phyloP scores from a whole-genome alignment of 2,329 filamentous ascomycete species.

The Penicillium sp. region DNA sequence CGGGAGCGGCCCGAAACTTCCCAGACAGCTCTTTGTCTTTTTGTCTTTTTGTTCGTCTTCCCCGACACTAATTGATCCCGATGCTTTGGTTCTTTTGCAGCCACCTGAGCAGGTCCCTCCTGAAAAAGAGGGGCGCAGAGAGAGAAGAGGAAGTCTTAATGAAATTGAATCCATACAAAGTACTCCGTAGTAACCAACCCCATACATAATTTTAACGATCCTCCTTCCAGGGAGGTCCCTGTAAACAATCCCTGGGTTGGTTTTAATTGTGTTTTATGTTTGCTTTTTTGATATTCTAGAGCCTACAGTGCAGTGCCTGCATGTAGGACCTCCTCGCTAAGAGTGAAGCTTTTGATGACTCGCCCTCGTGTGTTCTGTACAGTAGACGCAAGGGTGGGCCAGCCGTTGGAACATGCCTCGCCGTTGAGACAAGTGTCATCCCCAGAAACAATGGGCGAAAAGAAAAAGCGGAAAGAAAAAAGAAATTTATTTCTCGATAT shows the following conservation, averaged over 20 bases:
- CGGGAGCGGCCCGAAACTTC: constrained; percentile 37
- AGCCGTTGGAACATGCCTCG: constrained; percentile 28
- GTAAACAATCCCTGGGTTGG: constrained; percentile 2
- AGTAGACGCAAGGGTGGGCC: constrained; percentile 26
- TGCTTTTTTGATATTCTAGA: constrained; percentile 2
- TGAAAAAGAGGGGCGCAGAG: too few relatives aligned
- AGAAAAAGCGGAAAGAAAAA: not conserved
- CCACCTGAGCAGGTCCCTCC: constrained; percentile 3
- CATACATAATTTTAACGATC: not conserved
- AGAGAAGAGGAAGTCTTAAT: not conserved
- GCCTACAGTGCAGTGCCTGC: not conserved
- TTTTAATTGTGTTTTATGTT: constrained; percentile 5
- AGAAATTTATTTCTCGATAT: not conserved
- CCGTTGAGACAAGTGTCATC: constrained; percentile 30
- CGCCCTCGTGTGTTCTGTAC: constrained; percentile 7
- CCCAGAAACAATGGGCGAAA: constrained; percentile 8
- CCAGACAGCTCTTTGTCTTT: constrained; percentile 27
- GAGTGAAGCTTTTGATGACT: not conserved
- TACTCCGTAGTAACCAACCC: not conserved
- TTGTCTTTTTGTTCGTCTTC: constrained; percentile 9
- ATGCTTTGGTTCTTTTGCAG: not conserved
- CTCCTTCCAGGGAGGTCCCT: not conserved
- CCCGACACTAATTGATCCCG: constrained; percentile 3
- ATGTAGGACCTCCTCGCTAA: not conserved
- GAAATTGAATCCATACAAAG: not conserved